These are phyloP conservation scores for Carnegiea gigantea DNA, from an alignment of 179 eudicot species.

Conservation along the genomic window DNA sequence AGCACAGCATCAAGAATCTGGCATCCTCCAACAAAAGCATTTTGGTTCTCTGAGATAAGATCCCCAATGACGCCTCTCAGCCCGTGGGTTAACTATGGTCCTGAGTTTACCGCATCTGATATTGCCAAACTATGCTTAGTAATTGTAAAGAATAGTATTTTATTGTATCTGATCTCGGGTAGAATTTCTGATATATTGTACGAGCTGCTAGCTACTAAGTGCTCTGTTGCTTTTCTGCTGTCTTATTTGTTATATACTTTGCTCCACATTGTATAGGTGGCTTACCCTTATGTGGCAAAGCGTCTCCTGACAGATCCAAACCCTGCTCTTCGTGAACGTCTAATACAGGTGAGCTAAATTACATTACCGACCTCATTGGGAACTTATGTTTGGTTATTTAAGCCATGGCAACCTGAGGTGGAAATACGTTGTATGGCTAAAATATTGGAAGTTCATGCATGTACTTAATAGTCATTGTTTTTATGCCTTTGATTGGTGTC, in stretches of 20 bases:
- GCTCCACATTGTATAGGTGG: slow-evolving; percentile 55
- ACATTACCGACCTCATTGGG: not conserved
- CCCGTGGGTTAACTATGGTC: not conserved
- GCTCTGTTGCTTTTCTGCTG: not conserved
- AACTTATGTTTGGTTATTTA: not conserved
- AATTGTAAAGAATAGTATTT: not conserved
- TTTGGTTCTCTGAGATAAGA: no score
- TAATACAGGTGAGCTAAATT: slow-evolving; percentile 66
- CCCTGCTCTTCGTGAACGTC: slow-evolving; percentile 94
- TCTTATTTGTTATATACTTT: not conserved
- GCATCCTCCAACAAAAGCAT: no score
- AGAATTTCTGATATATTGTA: not conserved
- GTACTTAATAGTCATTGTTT: no score
- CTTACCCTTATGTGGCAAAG: slow-evolving; percentile 96
- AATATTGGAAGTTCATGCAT: no score
- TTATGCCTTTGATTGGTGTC: no score
- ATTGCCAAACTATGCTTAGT: not conserved
- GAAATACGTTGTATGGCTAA: no score
- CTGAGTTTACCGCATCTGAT: not conserved
- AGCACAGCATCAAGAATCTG: no score
- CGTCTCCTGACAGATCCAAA: slow-evolving; percentile 98
- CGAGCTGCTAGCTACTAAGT: not conserved
- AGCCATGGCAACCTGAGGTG: no score
- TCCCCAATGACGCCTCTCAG: no score
- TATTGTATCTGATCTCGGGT: not conserved